Conservation (phyloP, 2,329 filamentous ascomycete genomes). For the Rutstroemia sydowiana region DNA sequence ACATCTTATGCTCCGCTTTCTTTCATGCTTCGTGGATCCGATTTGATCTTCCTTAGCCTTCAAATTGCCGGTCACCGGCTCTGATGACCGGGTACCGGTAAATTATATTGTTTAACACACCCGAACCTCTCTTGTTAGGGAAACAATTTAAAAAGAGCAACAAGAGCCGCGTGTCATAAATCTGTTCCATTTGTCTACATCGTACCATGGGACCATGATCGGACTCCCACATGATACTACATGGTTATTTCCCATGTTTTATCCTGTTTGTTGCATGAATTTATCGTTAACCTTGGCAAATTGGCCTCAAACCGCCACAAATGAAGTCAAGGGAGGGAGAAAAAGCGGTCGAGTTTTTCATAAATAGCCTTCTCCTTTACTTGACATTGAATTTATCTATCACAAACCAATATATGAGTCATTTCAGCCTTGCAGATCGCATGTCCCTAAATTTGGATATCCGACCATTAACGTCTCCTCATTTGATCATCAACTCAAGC, state of each 20-base stretch:
- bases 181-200: too few species aligned
- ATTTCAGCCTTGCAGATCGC: slow-evolving; percentile 7
- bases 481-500: not conserved
- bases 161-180: not conserved
- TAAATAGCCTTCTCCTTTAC: not conserved
- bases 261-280: too few species aligned
- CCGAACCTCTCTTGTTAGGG: not conserved
- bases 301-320: not conserved
- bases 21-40: not conserved
- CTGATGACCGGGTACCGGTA: not conserved
- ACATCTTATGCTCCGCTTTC: not conserved
- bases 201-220: too few species aligned
- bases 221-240: too few species aligned
- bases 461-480: not conserved
- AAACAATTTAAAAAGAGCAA: not conserved
- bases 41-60: not conserved
- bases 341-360: not conserved
- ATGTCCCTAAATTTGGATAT: not conserved
- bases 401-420: not conserved
- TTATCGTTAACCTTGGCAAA: not conserved
- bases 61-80: not conserved
- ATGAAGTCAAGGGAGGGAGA: not conserved
- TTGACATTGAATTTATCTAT: not conserved
- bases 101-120: not conserved
- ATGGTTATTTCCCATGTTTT: too few species aligned